Conservation (phyloP, 805 yeast genomes). For the Starmerella etchellsii region DNA sequence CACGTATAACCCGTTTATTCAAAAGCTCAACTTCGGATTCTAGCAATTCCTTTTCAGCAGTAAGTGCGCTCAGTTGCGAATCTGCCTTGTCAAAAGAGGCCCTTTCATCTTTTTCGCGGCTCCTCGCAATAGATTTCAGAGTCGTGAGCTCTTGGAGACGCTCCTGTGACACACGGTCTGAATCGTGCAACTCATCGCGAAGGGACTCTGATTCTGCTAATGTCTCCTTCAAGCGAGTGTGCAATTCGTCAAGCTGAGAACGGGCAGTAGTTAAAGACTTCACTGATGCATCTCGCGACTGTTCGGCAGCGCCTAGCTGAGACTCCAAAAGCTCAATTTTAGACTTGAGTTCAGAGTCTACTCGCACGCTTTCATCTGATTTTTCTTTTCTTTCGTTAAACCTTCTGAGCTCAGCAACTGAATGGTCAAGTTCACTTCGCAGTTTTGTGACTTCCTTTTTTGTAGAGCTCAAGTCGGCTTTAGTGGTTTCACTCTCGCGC, state of each 20-base stretch:
- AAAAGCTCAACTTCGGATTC: constrained; percentile 41
- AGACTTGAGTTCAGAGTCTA: constrained; percentile 10
- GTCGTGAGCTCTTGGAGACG: constrained; percentile 66
- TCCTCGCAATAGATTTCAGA: constrained; percentile 54
- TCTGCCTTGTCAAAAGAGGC: constrained; percentile 42
- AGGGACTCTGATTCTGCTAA: constrained; percentile 47
- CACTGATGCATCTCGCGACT: constrained; percentile 11
- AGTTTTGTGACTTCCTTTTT: neutral
- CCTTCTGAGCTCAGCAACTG: constrained; percentile 1
- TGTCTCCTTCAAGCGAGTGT: constrained; percentile 54
- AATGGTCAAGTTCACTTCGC: neutral
- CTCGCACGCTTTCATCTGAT: constrained; percentile 1
- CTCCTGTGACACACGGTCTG: constrained; percentile 61
- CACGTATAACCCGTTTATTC: constrained; percentile 47
- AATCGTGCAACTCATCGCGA: constrained; percentile 73
- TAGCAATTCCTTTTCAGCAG: constrained; percentile 49
- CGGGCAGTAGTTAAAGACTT: constrained; percentile 14
- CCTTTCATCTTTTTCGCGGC: constrained; percentile 48
- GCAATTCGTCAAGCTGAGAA: constrained; percentile 26
- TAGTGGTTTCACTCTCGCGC: neutral
- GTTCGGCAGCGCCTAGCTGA: constrained; percentile 9
- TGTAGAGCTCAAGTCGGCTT: neutral
- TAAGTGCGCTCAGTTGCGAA: constrained; percentile 36
- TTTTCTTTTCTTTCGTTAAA: neutral
- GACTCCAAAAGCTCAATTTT: constrained; percentile 4